Evolutionary conservation across 352 stramenopile species (phyloP), one percentile per base, ranked within the genome.

Genomic region (Globisporangium paroecandrum): DNA sequence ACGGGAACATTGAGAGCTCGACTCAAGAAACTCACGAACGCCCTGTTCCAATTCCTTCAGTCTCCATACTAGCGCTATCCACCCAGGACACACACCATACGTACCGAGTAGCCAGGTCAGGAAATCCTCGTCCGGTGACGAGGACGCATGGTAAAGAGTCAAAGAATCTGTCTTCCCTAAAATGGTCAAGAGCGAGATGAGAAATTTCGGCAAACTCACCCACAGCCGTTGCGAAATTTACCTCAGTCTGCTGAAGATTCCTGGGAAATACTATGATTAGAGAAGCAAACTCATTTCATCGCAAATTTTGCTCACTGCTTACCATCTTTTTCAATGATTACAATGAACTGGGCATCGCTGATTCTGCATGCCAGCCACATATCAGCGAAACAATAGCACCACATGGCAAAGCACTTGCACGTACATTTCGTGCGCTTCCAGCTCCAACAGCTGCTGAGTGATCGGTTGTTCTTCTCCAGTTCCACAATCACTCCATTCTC

Each of bases 301-400:
- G 3, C 1, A 20, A 12, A 0, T 41, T 65, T n/a, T 9, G 54
- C 65, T 25, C 71, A 24, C 34, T 24, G 36, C 64, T 38, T 9
- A 95, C 96, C 94, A 58, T 99, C 96, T 72, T 99, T 99, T 73
- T 99, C 96, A 46, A 99, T 81, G 3, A 99, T 89, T 6, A 99
- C 56, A 65, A 99, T 98, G 65, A 73, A 98, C 46, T 78, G 77
- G 25, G 94, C 92, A 64, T 89, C 76, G 56, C 81, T 91, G 65
- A 64, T 62, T 13, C 87, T 95, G 49, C n/a, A 38, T 27, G 22
- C 7, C n/a, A 24, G 41, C 3, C 58, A 29, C 6, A 15, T 34
- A 58, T 24, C 20, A 41, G 4, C 20, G 34, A 46, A n/a, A 29
- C 2, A 27, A 12, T n/a, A 34, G 4, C 36, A 9, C 22, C 8